A percentile compares a stretch with the other conserved stretches of the same genome.
phyloP scores from a whole-genome alignment of 2,329 filamentous ascomycete species.

The Ascochyta pisi region DNA sequence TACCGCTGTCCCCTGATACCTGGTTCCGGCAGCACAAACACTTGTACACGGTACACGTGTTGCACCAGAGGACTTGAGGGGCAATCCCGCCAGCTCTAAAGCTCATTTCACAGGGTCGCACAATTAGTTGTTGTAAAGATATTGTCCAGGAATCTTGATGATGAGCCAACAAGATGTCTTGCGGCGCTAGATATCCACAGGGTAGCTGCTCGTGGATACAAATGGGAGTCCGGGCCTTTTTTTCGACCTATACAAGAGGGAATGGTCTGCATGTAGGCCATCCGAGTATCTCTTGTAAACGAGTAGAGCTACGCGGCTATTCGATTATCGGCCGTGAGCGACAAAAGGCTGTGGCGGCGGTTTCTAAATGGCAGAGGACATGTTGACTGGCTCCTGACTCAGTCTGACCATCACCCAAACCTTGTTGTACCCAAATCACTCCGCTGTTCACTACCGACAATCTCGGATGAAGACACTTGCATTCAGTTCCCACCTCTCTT shows the following conservation, averaged over 20 bases:
- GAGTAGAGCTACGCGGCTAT: no score
- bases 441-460: not conserved
- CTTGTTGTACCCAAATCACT: not conserved
- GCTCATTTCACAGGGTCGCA: not conserved
- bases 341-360: not conserved
- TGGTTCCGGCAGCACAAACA: not conserved
- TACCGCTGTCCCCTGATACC: not conserved
- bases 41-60: not conserved
- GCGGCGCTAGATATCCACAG: not conserved
- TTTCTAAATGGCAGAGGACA: not conserved
- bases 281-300: not conserved
- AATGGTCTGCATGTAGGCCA: not conserved
- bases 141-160: not conserved
- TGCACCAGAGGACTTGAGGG: not conserved
- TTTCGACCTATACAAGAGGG: not conserved
- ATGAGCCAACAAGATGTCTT: not conserved
- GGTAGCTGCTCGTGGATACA: not conserved
- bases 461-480: not conserved
- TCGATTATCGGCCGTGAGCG: not conserved
- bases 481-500: not conserved
- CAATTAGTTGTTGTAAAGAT: not conserved
- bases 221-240: not conserved
- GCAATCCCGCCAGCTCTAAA: not conserved
- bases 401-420: no score
- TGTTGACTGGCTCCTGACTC: no score